Evolutionary conservation across 116 monocot species (phyloP).

Genomic region (Iris pallida): DNA sequence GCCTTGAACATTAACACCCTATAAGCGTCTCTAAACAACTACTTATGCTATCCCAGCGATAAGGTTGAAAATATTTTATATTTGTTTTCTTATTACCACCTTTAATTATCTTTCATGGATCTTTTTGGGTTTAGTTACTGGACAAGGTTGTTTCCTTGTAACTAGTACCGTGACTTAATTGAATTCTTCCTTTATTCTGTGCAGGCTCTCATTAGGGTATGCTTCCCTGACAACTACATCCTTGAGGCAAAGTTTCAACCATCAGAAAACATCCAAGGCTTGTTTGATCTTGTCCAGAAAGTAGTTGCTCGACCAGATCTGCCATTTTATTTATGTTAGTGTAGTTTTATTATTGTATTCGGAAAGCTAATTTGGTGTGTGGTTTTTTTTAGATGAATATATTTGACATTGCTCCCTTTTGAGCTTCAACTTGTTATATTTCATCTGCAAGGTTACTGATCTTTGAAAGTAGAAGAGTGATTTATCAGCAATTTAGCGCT

Average conservation of each 20-base stretch:
- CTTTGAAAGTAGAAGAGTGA: too few relatives aligned
- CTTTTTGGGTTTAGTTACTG: background rate
- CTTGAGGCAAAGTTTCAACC: conserved; percentile 76
- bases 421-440: background rate
- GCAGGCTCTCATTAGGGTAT: conserved; percentile 74
- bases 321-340: conserved; percentile 93
- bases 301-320: conserved; percentile 68
- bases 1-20: too few relatives aligned
- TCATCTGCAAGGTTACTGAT: background rate
- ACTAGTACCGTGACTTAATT: background rate
- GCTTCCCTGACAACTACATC: conserved; percentile 75
- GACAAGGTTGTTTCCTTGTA: background rate
- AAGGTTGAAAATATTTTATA: background rate
- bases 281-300: conserved; percentile 75
- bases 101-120: background rate
- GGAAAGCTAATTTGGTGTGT: background rate
- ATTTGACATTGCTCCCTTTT: background rate
- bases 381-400: background rate
- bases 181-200: conserved; percentile 4
- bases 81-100: background rate
- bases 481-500: too few relatives aligned
- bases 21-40: too few relatives aligned
- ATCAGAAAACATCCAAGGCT: conserved; percentile 72
- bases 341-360: background rate
- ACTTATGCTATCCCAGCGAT: background rate